phyloP scores from a whole-genome alignment of 148 eudicot species.

The Rhododendron ovatum region DNA sequence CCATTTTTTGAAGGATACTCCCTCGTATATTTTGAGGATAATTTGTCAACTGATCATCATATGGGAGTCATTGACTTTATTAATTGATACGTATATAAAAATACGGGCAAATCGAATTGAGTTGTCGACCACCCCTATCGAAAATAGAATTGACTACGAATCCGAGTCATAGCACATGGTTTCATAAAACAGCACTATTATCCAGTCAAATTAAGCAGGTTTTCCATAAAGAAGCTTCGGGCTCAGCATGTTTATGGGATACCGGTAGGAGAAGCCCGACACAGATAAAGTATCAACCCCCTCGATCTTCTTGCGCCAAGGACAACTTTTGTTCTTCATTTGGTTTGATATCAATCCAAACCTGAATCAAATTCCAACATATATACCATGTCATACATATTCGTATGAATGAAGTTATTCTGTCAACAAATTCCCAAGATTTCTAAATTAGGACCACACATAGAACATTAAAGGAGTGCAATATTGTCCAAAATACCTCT shows the following conservation, averaged over 20 bases:
- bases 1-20: too few relatives aligned
- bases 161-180: not conserved
- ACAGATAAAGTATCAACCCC: not conserved
- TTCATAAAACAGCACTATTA: not conserved
- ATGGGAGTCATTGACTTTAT: not conserved
- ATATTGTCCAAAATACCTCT: too few relatives aligned
- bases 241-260: not conserved
- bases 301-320: not conserved
- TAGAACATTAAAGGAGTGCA: not conserved
- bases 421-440: not conserved
- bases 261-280: not conserved
- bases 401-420: not conserved
- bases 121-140: too few relatives aligned
- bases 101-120: too few relatives aligned
- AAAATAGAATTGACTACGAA: too few relatives aligned
- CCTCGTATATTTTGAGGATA: too few relatives aligned
- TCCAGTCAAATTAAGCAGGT: too few relatives aligned
- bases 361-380: not conserved
- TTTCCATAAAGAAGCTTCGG: not conserved
- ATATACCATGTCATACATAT: too few relatives aligned
- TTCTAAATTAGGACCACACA: not conserved
- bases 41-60: not conserved
- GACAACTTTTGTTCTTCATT: not conserved
- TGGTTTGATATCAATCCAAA: not conserved
- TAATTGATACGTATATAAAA: too few relatives aligned